Percentiles rank a stretch among this genome's conserved stretches.
Conservation (phyloP, 371 early-diverging fungal species). For the Syncephalastrum racemosum region DNA sequence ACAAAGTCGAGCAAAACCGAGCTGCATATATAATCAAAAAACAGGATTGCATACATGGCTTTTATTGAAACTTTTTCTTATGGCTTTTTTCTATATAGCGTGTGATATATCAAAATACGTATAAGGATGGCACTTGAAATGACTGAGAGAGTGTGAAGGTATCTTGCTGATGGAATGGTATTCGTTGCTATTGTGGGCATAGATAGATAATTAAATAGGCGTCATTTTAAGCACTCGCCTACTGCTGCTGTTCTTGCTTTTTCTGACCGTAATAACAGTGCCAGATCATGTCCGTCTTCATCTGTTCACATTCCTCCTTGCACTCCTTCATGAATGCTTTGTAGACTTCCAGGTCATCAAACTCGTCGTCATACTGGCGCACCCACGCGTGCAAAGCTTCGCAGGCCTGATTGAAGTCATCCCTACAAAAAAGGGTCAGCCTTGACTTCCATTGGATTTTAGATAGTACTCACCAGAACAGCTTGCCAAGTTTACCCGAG, state of each 20-base stretch:
- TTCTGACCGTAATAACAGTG: constrained; percentile 7
- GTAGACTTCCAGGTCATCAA: constrained; percentile 12
- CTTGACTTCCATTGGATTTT: neutral
- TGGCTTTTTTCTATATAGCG: no score
- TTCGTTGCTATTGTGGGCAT: no score
- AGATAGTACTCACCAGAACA: constrained; percentile 9
- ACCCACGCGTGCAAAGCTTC: constrained; percentile 17
- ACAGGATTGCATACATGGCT: no score
- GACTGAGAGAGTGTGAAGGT: no score
- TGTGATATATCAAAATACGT: no score
- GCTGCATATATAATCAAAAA: no score
- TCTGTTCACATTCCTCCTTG: constrained; percentile 8
- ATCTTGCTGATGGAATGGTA: no score
- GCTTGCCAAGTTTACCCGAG: constrained; percentile 10
- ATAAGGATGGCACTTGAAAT: no score
- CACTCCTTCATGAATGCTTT: constrained; percentile 13
- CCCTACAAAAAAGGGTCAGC: constrained; percentile 12
- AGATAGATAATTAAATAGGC: no score
- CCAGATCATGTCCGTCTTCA: constrained; percentile 11
- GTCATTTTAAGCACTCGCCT: no score
- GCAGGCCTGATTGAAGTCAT: constrained; percentile 23
- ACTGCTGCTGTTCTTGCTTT: neutral
- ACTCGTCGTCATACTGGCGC: constrained; percentile 11
- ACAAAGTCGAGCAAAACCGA: no score
- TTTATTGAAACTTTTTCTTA: no score